These are phyloP conservation scores for Lentinula novae-zelandiae DNA, from an alignment of 1,284 basidiomycete species.

Conservation along the genomic window DNA sequence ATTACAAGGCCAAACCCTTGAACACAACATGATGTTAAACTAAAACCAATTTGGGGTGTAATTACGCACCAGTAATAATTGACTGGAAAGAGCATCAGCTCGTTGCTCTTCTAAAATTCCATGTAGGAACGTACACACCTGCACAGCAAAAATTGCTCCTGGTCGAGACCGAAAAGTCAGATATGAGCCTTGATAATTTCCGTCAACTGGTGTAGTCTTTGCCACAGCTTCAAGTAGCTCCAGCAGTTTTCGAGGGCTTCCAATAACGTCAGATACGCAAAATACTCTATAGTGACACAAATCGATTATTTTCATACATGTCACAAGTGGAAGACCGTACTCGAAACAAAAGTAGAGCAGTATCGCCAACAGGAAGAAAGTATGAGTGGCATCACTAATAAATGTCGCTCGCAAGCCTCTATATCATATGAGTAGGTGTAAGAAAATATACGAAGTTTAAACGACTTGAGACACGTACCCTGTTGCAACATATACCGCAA, in stretches of 20 bases:
- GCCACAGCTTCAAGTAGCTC: constrained; percentile 22
- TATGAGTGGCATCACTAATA: constrained; percentile 24
- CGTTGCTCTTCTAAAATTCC: not conserved
- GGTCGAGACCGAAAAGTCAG: constrained; percentile 25
- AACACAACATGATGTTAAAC: not conserved
- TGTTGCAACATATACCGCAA: constrained; percentile 20
- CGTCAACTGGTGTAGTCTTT: constrained; percentile 22
- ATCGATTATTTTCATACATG: constrained; percentile 4
- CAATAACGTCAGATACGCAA: constrained; percentile 17
- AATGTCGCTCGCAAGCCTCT: constrained; percentile 25
- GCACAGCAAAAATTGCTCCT: constrained; percentile 18
- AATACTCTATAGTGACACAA: constrained; percentile 15
- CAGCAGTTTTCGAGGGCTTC: constrained; percentile 17
- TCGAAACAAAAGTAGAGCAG: constrained; percentile 16
- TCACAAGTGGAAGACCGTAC: constrained; percentile 11
- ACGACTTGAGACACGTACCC: not conserved
- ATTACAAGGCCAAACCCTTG: constrained; percentile 18
- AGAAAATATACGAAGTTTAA: too few species aligned
- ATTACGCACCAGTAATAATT: not conserved
- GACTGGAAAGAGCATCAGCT: not conserved
- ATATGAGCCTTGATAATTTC: constrained; percentile 31
- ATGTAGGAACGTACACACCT: constrained; percentile 4
- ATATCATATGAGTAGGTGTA: too few species aligned
- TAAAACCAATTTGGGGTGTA: not conserved
- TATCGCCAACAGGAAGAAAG: constrained; percentile 17